Evolutionary conservation across 1,139 yeast species (phyloP).

Genomic region (Martiniozyma asiatica): DNA sequence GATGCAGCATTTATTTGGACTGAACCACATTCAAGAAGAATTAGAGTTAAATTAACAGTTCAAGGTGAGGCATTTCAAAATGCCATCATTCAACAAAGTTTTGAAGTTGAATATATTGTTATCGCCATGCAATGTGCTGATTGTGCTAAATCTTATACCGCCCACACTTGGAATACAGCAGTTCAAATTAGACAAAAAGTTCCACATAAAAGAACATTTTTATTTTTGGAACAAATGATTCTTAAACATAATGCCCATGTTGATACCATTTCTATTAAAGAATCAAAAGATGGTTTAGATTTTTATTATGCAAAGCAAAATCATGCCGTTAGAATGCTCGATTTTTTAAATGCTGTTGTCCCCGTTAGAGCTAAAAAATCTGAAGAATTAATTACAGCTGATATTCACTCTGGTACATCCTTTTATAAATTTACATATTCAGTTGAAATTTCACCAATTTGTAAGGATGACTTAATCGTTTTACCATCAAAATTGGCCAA

Average conservation of each 20-base stretch:
- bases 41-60: constrained; percentile 79
- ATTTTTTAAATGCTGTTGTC: constrained; percentile 73
- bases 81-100: constrained; percentile 87
- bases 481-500: constrained; percentile 79
- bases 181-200: constrained; percentile 98
- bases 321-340: constrained; percentile 90
- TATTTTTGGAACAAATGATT: constrained; percentile 88
- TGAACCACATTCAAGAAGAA: constrained; percentile 95
- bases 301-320: constrained; percentile 82
- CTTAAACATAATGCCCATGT: constrained; percentile 88
- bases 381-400: constrained; percentile 84
- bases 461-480: constrained; percentile 91
- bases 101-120: constrained; percentile 90
- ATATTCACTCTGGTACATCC: constrained; percentile 83
- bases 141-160: constrained; percentile 93
- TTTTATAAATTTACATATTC: constrained; percentile 86
- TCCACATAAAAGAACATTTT: constrained; percentile 89
- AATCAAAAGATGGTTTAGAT: constrained; percentile 88
- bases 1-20: constrained; percentile 98
- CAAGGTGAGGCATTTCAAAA: constrained; percentile 95
- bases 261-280: constrained; percentile 88
- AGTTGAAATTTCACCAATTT: constrained; percentile 91
- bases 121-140: constrained; percentile 97
- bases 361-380: constrained; percentile 83
- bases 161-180: constrained; percentile 95